Base-by-base conservation (phyloP, 2,329 filamentous ascomycete genomes). In the Fonsecaea nubica region DNA sequence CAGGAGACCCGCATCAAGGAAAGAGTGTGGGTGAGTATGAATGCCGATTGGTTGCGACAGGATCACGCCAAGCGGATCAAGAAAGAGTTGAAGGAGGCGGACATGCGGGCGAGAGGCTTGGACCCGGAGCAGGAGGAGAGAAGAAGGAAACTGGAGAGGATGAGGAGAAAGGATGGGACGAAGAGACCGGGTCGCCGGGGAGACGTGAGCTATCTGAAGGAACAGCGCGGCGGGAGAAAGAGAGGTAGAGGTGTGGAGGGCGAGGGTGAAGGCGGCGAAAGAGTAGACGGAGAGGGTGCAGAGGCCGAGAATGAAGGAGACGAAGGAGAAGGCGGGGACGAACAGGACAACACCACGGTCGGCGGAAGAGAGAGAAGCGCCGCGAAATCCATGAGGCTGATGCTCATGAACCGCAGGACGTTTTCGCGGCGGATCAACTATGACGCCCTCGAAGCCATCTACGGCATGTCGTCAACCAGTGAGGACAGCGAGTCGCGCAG, bases 1-100 rank as follows among this genome's bases (percentile, higher is more conserved):
- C 86, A 87, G 2, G 93, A 98, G 79, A 87, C 89, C 1, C 86
- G 86, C 38, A 87, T 93, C 75, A 98, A 97, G 77, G 93, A 97
- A 77, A 88, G 89, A 66, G 91, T 98, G 60, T 99, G 95, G 95
- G 89, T 96, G 52, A 93, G 94, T 66, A 89, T 93, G 76, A 98
- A 99, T 78, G 93, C 95, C 76, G 92, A 96, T 72, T 99, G 93
- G 86, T 84, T 99, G 45, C 91, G 94, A 8, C 86, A 89, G 57
- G 90, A 96, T 75, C 93, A 97, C 75, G 88, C 91, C 67, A 96
- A 95, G 77, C 84, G 90, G 6, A 90, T 96, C 64, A 87, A 90
- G 45, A 86, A 89, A 66, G 92, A 93, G 40, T 77, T 88, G 18
- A 82, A 82, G n/a, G 83, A 85, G 68, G 83, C 82, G 12, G 80